These are phyloP conservation scores for Pinus tabuliformis DNA, from an alignment of 75 land plant genomes.

Conservation along the genomic window DNA sequence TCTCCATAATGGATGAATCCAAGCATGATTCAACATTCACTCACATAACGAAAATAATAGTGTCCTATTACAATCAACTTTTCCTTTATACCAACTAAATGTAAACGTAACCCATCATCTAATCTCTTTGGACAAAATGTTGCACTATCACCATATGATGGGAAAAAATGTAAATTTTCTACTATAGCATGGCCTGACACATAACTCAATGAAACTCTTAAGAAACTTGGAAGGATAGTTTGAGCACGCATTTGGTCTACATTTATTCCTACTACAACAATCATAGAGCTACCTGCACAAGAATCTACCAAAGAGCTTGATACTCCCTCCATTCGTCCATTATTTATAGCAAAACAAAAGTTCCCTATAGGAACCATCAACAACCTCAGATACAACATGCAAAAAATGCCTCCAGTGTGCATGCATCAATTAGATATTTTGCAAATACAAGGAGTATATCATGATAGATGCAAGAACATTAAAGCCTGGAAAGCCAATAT, in stretches of 20 bases:
- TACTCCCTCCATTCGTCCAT: background rate
- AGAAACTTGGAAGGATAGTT: background rate
- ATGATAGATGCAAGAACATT: no score
- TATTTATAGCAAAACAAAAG: background rate
- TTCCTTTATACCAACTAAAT: background rate
- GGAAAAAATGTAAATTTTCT: background rate
- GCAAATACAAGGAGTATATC: no score
- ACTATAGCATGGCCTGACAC: conserved; percentile 3
- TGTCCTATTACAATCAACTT: conserved; percentile 3
- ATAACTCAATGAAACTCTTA: conserved; percentile 4
- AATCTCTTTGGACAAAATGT: background rate
- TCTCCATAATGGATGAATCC: background rate
- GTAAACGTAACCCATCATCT: background rate
- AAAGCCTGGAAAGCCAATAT: no score
- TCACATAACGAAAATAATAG: background rate
- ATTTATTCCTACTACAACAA: background rate
- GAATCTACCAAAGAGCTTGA: conserved; percentile 2
- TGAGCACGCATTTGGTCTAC: conserved; percentile 3
- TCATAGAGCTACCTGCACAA: background rate
- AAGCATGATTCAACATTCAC: background rate
- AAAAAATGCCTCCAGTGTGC: no score
- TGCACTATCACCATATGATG: background rate
- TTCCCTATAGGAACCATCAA: background rate
- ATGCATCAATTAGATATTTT: no score
- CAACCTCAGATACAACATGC: background rate